Base-by-base conservation (phyloP, 495 filamentous ascomycete genomes). In the Penicillium goetzii region DNA sequence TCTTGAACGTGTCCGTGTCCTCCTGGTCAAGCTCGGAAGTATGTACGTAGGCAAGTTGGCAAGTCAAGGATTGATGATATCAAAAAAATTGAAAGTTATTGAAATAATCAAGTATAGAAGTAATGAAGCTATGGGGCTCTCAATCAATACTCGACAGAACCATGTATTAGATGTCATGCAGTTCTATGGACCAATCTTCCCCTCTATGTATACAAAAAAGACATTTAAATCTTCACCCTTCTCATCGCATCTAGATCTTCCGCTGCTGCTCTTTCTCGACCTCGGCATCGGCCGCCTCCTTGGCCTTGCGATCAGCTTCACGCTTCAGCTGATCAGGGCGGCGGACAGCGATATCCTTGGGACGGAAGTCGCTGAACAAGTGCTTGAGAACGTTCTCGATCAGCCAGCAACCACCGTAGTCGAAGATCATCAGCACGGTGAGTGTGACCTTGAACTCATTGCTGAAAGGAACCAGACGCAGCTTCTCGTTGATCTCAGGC, bases 381-480 rank as follows among this genome's bases (percentile, higher is more conserved):
- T 71, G 73, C 84, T 99, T 98, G 62, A 99, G 80, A 3, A 87
- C 88, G 65, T 92, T 88, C 81, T 99, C 95, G 63, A 98, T 88
- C 23, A 91, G 51, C 81, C 88, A 99, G 80, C 96, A 98, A 12
- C 88, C 93, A 19, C 80, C 85, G 69, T 92, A 99, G 76, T 99
- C 95, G 21, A 97, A 64, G 32, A 92, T 73, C 95, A 99, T 99
- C 64, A 91, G 78, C 1, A 81, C 76, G 0, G 92, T 97, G 78
- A 99, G 85, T 23, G 88, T 92, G 25, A 85, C 67, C 83, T 97
- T 97, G 83, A 99, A 99, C 66, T 94, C 92, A 14, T 79, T 83
- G 40, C 80, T 90, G 76, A 99, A 99, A n/a, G 92, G 91, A 11
- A 98, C 95, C 1, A 99, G 86, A 64, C 88, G 90, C 78, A 99